These are phyloP conservation scores for Talaromyces sp. DNA, from an alignment of 2,329 filamentous ascomycete genomes.

Conservation along the genomic window DNA sequence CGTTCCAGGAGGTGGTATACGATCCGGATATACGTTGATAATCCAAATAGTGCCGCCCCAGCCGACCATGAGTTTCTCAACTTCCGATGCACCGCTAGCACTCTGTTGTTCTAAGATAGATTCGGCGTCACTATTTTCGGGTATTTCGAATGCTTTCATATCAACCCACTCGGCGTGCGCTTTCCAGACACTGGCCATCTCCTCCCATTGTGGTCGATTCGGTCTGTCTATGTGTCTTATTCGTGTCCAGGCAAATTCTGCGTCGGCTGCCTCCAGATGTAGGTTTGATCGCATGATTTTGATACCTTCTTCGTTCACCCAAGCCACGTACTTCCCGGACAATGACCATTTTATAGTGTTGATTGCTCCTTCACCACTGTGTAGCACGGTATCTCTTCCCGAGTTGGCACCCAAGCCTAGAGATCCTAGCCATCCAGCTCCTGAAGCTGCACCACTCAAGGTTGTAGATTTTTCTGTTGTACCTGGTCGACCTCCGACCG, in stretches of 20 bases:
- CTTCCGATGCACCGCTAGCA: conserved; percentile 46
- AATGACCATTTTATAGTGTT: conserved; percentile 92
- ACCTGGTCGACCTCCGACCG: conserved; percentile 74
- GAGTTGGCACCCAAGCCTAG: conserved; percentile 76
- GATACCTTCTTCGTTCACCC: conserved; percentile 95
- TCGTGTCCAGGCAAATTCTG: conserved; percentile 87
- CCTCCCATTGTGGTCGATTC: conserved; percentile 83
- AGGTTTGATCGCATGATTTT: conserved; percentile 95
- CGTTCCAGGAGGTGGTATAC: conserved; percentile 31
- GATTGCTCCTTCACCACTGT: conserved; percentile 89
- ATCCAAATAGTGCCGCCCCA: conserved; percentile 98
- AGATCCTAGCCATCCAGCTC: conserved; percentile 86
- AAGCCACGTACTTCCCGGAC: conserved; percentile 87
- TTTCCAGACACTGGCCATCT: conserved; percentile 96
- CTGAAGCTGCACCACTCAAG: conserved; percentile 68
- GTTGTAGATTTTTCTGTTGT: conserved; percentile 82
- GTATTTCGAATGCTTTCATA: conserved; percentile 71
- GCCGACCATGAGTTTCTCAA: conserved; percentile 81
- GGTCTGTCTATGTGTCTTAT: conserved; percentile 90
- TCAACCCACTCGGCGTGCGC: conserved; percentile 91
- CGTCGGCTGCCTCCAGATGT: conserved; percentile 71
- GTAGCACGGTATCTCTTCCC: conserved; percentile 81
- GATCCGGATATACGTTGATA: conserved; percentile 80
- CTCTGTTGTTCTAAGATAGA: conserved; percentile 30
- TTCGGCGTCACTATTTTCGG: conserved; percentile 54